Base-by-base conservation (phyloP, 2,329 filamentous ascomycete genomes). In the Pestalotiopsis sp. region DNA sequence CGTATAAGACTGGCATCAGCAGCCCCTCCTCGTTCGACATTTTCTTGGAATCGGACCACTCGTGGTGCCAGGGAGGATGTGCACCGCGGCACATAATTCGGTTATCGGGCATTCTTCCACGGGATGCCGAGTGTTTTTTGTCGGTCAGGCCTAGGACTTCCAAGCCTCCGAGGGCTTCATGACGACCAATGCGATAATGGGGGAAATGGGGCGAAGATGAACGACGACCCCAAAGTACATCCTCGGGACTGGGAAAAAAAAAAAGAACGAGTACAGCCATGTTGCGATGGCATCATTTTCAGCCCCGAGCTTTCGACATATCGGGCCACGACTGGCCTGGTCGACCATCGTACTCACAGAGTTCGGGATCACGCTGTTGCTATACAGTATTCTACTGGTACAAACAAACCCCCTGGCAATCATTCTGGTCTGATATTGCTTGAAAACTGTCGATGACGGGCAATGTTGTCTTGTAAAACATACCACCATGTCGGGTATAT, bases 1-100 rank as follows among this genome's bases (percentile, higher is more conserved):
- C 17, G n/a, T 56, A 58, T 66, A 66, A 49, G 41, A 65, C 13
- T 23, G n/a, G n/a, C 36, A 17, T 20, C 2, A 17, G 25, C 20
- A 23, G 11, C 63, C 63, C 63, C 62, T 45, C 13, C 61, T 66
- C 63, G 63, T 66, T 57, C 63, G 63, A 66, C n/a, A 14, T 25
- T 66, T 57, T 20, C 41, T 66, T 66, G 63, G 63, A 66, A 66
- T 66, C 63, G 31, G 14, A 66, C 63, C 63, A 66, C 27, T 23
- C 17, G 49, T 66, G 63, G 63, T 57, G 63, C 49, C 63, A 66
- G 49, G 12, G 12, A 9, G 23, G 57, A 38, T 11, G 6, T 52
- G 20, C 39, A 20, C 23, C 62, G 20, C 14, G n/a, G 11, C n/a
- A 20, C n/a, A 20, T 41, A 13, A 14, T 31, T 45, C 23, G 39